Conservation (phyloP, 2,329 filamentous ascomycete species). For the Ambrosiella cleistominuta region DNA sequence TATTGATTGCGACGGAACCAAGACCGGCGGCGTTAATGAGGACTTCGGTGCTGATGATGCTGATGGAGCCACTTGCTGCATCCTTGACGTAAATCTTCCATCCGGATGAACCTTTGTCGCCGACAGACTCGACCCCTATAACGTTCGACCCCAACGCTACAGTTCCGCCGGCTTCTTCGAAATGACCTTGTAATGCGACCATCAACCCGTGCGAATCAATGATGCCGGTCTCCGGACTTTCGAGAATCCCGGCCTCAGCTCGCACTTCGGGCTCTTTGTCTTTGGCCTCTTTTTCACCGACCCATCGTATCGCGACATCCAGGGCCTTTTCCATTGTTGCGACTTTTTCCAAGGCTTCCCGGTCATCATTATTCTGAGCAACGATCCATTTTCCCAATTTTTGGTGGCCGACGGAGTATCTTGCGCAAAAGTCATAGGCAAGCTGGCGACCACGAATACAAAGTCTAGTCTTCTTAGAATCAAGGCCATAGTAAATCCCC, state of each 20-base stretch:
- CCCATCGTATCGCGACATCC: slow-evolving; percentile 55
- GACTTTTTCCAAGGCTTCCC: slow-evolving; percentile 39
- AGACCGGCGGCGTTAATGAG: slow-evolving; percentile 78
- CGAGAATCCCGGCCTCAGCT: slow-evolving; percentile 57
- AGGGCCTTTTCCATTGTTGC: slow-evolving; percentile 23
- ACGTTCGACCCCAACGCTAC: slow-evolving; percentile 54
- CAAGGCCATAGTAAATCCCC: slow-evolving; percentile 70
- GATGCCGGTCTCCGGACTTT: slow-evolving; percentile 75
- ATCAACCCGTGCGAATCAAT: slow-evolving; percentile 76
- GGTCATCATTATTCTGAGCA: slow-evolving; percentile 59
- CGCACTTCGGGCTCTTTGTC: slow-evolving; percentile 57
- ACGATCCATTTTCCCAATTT: slow-evolving; percentile 90
- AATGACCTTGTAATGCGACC: slow-evolving; percentile 57
- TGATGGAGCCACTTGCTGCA: slow-evolving; percentile 26
- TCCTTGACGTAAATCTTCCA: slow-evolving; percentile 50
- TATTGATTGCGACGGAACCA: slow-evolving; percentile 57
- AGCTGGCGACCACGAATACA: slow-evolving; percentile 62
- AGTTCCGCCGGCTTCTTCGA: slow-evolving; percentile 61
- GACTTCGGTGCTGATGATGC: slow-evolving; percentile 52
- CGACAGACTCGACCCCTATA: slow-evolving; percentile 33
- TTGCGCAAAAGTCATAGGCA: slow-evolving; percentile 61
- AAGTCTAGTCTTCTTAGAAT: slow-evolving; percentile 63
- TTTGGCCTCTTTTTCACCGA: slow-evolving; percentile 43
- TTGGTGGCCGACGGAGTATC: slow-evolving; percentile 48
- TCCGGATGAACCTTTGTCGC: slow-evolving; percentile 33